Evolutionary conservation across 176 grass and related monocot genomes (phyloP), one percentile per base, ranked within the genome.

Genomic region (Carex parvula): DNA sequence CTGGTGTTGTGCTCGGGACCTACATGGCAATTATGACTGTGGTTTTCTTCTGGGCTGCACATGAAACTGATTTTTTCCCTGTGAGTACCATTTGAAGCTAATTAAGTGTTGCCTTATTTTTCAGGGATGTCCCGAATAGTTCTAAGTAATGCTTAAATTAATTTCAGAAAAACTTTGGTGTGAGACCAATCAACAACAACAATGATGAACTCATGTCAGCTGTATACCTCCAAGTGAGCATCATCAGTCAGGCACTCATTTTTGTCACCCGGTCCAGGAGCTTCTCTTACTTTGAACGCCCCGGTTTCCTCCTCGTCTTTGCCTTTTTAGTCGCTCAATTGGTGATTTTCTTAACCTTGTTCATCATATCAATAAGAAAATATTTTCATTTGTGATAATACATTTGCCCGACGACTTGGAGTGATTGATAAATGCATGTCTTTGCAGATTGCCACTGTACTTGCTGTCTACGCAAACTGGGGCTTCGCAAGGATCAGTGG

Each of bases 1-100:
- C 95, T 9, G 95, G 95, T 8, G 55, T 98, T 52, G 95, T 98
- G 13, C 95, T 98, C 2, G 95, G 95, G 37, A 77, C 95, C 16
- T 98, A 98, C 89, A 94, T 98, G 90, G 95, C 95, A 29, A 68
- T 98, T 48, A 64, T 92, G 86, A 90, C 92, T 2, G 95, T 91
- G 5, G 89, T 94, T 70, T 98, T 98, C 91, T 98, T 98, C 91
- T 94, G 84, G 81, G 79, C 91, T 41, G 90, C 84, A 0, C 88
- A 92, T 74, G 95, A 98, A 87, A 97, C 94, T 7, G 86, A 93
- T 41, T 91, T 93, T 84, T 93, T 94, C 89, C 41, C 87, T 0
- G 93, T 95, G 50, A 65, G 33, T 37, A 50, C 3, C 5, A 55
- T 7, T 55, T 9, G 24, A 77, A 77, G 17, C 48, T 54, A 55